phyloP scores from a whole-genome alignment of 371 early-diverging fungal genomes.

The Circinella minor region DNA sequence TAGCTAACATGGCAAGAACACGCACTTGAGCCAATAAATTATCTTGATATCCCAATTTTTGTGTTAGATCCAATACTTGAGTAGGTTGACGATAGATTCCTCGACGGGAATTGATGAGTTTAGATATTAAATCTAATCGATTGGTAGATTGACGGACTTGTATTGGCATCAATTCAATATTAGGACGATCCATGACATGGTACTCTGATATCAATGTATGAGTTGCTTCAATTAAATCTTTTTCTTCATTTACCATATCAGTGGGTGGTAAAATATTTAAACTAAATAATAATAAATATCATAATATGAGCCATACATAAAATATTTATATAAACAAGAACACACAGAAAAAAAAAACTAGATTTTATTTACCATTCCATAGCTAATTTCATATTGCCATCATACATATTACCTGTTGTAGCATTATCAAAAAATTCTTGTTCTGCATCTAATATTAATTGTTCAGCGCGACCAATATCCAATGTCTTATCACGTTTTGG shows the following conservation, averaged over 20 bases:
- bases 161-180: constrained; percentile 70
- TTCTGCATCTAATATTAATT: constrained; percentile 72
- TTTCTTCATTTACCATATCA: constrained; percentile 62
- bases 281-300: constrained; percentile 35
- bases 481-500: constrained; percentile 51
- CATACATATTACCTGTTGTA: constrained; percentile 65
- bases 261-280: constrained; percentile 69
- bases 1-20: constrained; percentile 60
- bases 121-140: constrained; percentile 68
- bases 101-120: constrained; percentile 56
- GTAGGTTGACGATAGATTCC: constrained; percentile 57
- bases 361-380: constrained; percentile 65
- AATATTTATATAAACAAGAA: too few species aligned
- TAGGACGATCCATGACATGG: constrained; percentile 56
- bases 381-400: constrained; percentile 75
- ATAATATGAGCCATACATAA: background rate
- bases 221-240: constrained; percentile 77
- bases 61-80: constrained; percentile 60
- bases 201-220: constrained; percentile 65
- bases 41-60: constrained; percentile 63
- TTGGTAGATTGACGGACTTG: constrained; percentile 72
- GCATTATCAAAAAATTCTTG: constrained; percentile 83
- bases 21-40: constrained; percentile 56
- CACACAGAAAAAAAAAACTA: background rate
- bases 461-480: constrained; percentile 59